A percentile compares a stretch with the other conserved stretches of the same genome.
These are phyloP conservation scores for Boletus sp. DNA, from an alignment of 1,284 basidiomycete species.

Conservation along the genomic window DNA sequence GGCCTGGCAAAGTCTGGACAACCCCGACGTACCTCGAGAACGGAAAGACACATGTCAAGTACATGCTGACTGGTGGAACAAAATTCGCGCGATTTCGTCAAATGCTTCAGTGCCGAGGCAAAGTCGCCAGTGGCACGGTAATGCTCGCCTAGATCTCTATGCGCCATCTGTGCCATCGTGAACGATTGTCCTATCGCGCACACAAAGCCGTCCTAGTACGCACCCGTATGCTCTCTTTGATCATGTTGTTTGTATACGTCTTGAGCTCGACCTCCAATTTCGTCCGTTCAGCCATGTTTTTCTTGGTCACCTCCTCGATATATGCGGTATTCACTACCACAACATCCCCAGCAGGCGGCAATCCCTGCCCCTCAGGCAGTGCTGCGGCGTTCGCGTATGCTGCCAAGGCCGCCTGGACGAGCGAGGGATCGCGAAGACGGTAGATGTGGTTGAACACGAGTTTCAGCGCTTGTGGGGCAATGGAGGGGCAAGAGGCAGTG, in stretches of 20 bases:
- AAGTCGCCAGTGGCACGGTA: slow-evolving; percentile 70
- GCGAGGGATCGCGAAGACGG: slow-evolving; percentile 54
- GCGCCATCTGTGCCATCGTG: slow-evolving; percentile 52
- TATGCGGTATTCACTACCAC: slow-evolving; percentile 55
- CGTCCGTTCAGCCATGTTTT: slow-evolving; percentile 61
- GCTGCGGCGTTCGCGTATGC: slow-evolving; percentile 54
- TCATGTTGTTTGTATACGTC: slow-evolving; percentile 86
- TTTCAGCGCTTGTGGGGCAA: slow-evolving; percentile 66
- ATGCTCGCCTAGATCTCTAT: slow-evolving; percentile 79
- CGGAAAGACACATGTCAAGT: slow-evolving; percentile 79
- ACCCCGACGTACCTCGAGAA: slow-evolving; percentile 59
- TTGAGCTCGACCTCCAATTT: slow-evolving; percentile 86
- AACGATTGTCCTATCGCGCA: not conserved
- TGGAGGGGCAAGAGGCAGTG: slow-evolving; percentile 55
- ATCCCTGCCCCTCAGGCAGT: slow-evolving; percentile 35
- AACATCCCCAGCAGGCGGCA: slow-evolving; percentile 48
- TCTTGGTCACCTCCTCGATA: slow-evolving; percentile 58
- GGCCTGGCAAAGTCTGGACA: not conserved
- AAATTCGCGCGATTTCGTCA: slow-evolving; percentile 82
- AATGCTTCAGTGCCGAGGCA: slow-evolving; percentile 66
- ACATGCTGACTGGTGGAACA: slow-evolving; percentile 82
- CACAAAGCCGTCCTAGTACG: not conserved
- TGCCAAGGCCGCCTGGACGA: slow-evolving; percentile 53
- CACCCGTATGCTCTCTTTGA: slow-evolving; percentile 90
- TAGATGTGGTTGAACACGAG: slow-evolving; percentile 61